Conservation (phyloP, 257 asterid genomes). For the Gynochthodes officinalis region DNA sequence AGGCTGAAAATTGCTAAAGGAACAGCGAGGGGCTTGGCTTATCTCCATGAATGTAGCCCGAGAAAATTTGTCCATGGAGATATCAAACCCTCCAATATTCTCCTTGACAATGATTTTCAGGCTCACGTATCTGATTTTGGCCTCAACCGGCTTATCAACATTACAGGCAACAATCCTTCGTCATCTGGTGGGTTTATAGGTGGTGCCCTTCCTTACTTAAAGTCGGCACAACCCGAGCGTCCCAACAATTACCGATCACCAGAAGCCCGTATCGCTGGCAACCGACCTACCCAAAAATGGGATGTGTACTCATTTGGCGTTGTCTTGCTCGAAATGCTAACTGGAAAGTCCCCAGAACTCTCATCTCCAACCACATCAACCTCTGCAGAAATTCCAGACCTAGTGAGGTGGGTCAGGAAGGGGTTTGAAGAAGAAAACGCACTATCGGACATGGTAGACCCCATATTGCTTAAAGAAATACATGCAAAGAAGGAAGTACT, state of each 20-base stretch:
- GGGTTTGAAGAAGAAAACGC: conserved; percentile 81
- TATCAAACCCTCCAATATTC: conserved; percentile 81
- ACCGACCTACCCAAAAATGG: conserved; percentile 90
- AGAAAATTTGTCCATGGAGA: conserved; percentile 87
- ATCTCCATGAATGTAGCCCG: conserved; percentile 95
- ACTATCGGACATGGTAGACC: conserved; percentile 77
- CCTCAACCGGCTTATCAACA: conserved; percentile 79
- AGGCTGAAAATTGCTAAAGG: conserved; percentile 73
- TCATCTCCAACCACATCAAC: conserved; percentile 62
- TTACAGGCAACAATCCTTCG: conserved; percentile 81
- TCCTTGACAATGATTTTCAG: conserved; percentile 72
- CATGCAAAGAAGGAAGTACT: conserved; percentile 80
- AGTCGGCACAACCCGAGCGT: conserved; percentile 52
- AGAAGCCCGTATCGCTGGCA: conserved; percentile 59
- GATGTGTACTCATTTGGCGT: conserved; percentile 92
- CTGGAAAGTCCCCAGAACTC: conserved; percentile 81
- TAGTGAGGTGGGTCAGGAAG: conserved; percentile 85
- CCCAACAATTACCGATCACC: conserved; percentile 72
- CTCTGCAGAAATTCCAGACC: conserved; percentile 60
- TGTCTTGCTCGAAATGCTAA: conserved; percentile 70
- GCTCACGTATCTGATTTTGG: conserved; percentile 81
- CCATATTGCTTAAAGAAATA: conserved; percentile 61
- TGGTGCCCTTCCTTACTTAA: conserved; percentile 74
- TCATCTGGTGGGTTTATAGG: conserved; percentile 90
- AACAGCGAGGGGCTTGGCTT: conserved; percentile 75